Evolutionary conservation across 2,329 filamentous ascomycete species (phyloP), one percentile per base, ranked within the genome.

Genomic region (Pezicula carpinea): DNA sequence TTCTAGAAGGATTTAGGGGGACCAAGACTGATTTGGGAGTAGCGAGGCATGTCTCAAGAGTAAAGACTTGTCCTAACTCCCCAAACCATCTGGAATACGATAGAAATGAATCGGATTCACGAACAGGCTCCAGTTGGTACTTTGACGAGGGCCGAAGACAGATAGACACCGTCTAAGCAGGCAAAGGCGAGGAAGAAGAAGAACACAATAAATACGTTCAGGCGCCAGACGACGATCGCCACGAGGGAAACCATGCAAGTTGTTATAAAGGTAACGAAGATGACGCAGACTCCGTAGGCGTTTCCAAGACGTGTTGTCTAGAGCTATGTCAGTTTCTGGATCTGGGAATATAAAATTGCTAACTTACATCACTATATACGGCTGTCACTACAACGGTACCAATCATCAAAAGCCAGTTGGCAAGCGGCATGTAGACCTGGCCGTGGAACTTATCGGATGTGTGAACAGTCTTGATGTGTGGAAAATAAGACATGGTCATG

Each of bases 241-340:
- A 85, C 83, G 1, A 91, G 69, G 0, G 83, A 77, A 1, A 89
- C 82, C 75, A 92, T 82, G 63, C 77, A 84, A 0, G 86, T 90
- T 46, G 84, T 85, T 59, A 91, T 82, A 61, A 90, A 88, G 0
- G 86, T 88, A 36, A 90, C 87, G 41, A 87, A 79, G 56, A 90
- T 88, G 60, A 91, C 87, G 54, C 87, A 91, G 6, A 88, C 82
- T 33, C 87, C 85, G 56, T 90, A 90, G 0, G 86, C 86, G 57
- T 89, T 81, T 19, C 86, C 86, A 0, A 89, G 74, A 46, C 74
- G 73, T 0, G 81, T 85, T 0, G 83, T 86, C 73, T 80, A 49
- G 21, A 10, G 43, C 26, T 50, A 33, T 48, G 48, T 32, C 35
- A 23, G n/a, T 8, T 6, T 18, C 6, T 3, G n/a, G 7, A n/a